Conservation (phyloP, 1,284 basidiomycete species). For the Leucoagaricus sp. region DNA sequence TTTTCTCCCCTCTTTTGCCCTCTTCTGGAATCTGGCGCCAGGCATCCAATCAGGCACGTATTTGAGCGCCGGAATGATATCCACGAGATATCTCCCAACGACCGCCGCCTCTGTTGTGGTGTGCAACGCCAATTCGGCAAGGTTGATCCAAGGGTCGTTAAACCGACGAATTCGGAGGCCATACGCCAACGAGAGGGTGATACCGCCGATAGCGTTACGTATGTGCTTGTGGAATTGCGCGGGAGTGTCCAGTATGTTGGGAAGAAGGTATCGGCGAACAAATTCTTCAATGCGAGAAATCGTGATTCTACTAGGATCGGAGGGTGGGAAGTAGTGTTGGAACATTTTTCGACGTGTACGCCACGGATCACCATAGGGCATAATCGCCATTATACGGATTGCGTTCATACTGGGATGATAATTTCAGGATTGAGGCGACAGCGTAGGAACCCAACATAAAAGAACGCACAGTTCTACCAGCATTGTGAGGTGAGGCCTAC, state of each 20-base stretch:
- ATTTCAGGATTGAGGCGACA: not conserved
- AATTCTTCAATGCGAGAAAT: conserved; percentile 9
- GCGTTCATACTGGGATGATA: not conserved
- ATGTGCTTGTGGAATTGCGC: conserved; percentile 2
- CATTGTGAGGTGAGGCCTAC: conserved; percentile 9
- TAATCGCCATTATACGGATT: conserved; percentile 3
- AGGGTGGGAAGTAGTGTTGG: conserved; percentile 11
- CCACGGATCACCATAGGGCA: conserved; percentile 16
- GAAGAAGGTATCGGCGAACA: conserved; percentile 1
- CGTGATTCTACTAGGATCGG: conserved; percentile 8
- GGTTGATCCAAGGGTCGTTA: conserved; percentile 9
- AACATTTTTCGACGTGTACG: conserved; percentile 12
- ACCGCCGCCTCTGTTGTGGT: conserved; percentile 1
- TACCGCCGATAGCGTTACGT: conserved; percentile 3
- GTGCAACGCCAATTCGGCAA: conserved; percentile 3
- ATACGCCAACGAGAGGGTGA: conserved; percentile 1
- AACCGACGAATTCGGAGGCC: not conserved
- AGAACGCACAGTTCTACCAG: conserved; percentile 3
- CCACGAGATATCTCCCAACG: conserved; percentile 15
- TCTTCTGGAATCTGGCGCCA: conserved; percentile 12
- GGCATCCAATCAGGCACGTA: conserved; percentile 19
- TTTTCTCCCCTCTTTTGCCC: not conserved
- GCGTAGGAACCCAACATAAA: not conserved
- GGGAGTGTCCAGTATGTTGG: conserved; percentile 1
- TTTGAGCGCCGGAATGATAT: conserved; percentile 14